Evolutionary conservation across 106 monocot species (phyloP).

Genomic region (Allium cepa): DNA sequence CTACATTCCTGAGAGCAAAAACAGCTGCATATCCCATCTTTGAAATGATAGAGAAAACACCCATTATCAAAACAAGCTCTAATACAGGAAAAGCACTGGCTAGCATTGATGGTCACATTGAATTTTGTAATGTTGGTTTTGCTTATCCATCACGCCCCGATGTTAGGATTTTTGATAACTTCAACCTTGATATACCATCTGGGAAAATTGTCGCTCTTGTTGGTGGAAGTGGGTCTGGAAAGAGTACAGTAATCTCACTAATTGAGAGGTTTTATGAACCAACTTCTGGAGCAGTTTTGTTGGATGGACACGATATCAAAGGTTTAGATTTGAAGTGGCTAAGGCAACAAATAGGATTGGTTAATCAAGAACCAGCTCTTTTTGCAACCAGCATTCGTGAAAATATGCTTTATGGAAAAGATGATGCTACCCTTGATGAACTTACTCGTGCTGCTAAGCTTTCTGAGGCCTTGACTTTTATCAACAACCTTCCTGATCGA

Average conservation of each 20-base stretch:
- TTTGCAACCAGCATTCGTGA: conserved; percentile 78
- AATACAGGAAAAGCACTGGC: conserved; percentile 33
- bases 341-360: conserved; percentile 56
- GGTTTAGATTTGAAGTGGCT: conserved; percentile 68
- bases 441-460: conserved; percentile 57
- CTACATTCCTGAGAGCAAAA: conserved; percentile 79
- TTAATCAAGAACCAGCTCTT: conserved; percentile 76
- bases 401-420: conserved; percentile 80
- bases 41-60: conserved; percentile 83
- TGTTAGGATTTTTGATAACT: conserved; percentile 44
- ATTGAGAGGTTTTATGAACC: conserved; percentile 98
- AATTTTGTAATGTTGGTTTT: conserved; percentile 59
- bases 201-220: conserved; percentile 90
- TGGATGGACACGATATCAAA: conserved; percentile 54
- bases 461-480: conserved; percentile 60
- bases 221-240: conserved; percentile 93
- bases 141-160: conserved; percentile 91
- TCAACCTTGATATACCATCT: conserved; percentile 68
- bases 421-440: conserved; percentile 57
- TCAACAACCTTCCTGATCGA: conserved; percentile 61
- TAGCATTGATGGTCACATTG: conserved; percentile 64
- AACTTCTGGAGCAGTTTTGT: conserved; percentile 35
- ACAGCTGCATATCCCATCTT: conserved; percentile 85
- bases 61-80: conserved; percentile 24
- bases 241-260: conserved; percentile 91